These are phyloP conservation scores for Panicum miliaceum DNA, from an alignment of 176 grass and related monocot genomes.

Conservation along the genomic window DNA sequence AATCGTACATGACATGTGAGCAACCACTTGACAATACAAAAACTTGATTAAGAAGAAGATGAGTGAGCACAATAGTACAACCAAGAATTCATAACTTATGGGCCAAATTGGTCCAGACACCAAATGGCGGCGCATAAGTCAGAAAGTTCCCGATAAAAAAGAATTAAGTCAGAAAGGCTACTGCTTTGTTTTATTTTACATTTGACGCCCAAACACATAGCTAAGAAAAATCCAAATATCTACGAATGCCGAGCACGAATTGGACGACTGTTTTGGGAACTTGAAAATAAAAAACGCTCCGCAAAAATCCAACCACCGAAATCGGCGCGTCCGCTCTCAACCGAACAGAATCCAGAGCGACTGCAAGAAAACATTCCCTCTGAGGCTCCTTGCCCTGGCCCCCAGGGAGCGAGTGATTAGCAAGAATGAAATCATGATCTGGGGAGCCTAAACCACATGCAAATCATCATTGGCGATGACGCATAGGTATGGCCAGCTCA, in stretches of 20 bases:
- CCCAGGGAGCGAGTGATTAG: not conserved
- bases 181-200: not conserved
- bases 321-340: conserved; percentile 4
- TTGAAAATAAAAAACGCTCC: not conserved
- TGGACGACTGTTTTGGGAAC: not conserved
- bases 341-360: conserved; percentile 7
- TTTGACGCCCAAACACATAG: not conserved
- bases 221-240: not conserved
- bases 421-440: not conserved
- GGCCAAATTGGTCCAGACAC: not conserved
- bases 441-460: conserved; percentile 26
- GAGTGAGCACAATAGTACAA: not conserved
- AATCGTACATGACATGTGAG: no score
- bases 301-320: not conserved
- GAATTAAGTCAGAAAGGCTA: not conserved
- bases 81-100: not conserved
- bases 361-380: conserved; percentile 1
- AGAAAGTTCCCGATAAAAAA: no score
- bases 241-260: not conserved
- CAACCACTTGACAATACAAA: not conserved
- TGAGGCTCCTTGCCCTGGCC: not conserved
- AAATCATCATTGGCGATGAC: conserved; percentile 22
- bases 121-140: not conserved
- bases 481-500: not conserved
- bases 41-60: not conserved